Evolutionary conservation across 202 grass and related monocot genomes (phyloP), one percentile per base, ranked within the genome.

Genomic region (Elaeis oleifera): DNA sequence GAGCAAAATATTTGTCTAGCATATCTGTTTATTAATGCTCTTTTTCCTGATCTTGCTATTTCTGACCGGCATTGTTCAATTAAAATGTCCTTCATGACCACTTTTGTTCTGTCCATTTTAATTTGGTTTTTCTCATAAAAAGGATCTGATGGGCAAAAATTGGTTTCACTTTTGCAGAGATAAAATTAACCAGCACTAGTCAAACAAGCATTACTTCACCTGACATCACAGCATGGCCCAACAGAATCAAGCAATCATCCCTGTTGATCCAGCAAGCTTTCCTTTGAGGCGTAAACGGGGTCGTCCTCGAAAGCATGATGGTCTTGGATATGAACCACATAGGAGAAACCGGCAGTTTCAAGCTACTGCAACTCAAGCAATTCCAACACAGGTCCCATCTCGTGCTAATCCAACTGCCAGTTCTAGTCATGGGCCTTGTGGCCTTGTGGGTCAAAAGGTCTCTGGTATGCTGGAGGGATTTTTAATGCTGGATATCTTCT

Each of bases 401-500:
- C 50, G 32, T 54, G 7, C 36, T 28, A 50, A 18, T 59, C 32
- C 54, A 18, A 4, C 27, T 51, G 23, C 50, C 18, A 55, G 4
- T 23, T 62, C 70, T 7, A 36, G 58, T 56, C 44, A 16, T 50
- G 21, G 29, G 50, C 29, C 64, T 54, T 23, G 21, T 39, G 22
- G 5, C 18, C 65, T 77, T 39, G 18, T 77, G 3, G 74, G 74
- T 44, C 67, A 77, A 28, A 4, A 64, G 19, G 64, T 77, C 7
- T 77, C 49, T 56, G 74, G 74, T 22, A 55, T 60, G 16, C 52
- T 77, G 51, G 64, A 77, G 36, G 74, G 15, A 77, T 48, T 26
- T 70, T 77, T 19, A 57, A 77, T 60, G 57, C 74, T 53, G 74
- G 74, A 27, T 77, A 70, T 68, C 31, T 77, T 32, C 56, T 77